Evolutionary conservation across 257 asterid genomes (phyloP), one percentile per base, ranked within the genome.

Genomic region (Fraxinus pennsylvanica): DNA sequence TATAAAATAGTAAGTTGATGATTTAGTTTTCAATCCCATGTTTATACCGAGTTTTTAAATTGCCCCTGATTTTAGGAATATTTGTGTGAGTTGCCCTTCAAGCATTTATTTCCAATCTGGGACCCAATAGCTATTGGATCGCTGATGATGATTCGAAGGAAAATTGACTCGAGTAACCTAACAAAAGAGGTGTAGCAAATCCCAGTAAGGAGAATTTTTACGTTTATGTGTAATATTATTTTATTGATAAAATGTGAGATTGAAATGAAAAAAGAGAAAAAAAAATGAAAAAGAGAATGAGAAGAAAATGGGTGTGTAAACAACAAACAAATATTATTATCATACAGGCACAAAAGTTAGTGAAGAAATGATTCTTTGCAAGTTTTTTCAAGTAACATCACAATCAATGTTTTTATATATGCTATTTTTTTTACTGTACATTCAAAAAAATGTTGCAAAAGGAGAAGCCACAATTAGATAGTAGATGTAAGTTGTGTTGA

Each of bases 351-450:
- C 57, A 13, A 47, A 14, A 15, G 57, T 47, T 14, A 47, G 19
- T 14, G 57, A 47, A 47, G n/a, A 47, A 47, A 47, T 15, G n/a
- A 47, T 47, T 47, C n/a, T 47, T n/a, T 10, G 5, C 3, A 7
- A n/a, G 67, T 59, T n/a, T 59, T 21, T 21, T 59, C 29, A 21
- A 21, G 29, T n/a, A 68, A 76, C 80, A 68, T 77, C 63, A 17
- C 35, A 68, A 77, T 77, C 75, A 77, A 57, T 65, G 13, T 12
- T 68, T 21, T 19, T 30, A 27, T 14, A n/a, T 66, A 27, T 41
- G 63, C 73, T 76, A 76, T 50, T 77, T 77, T 52, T 19, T 15
- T 29, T n/a, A 43, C 74, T 68, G 12, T 33, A 32, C 29, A 50
- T 68, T 77, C 36, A 68, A 50, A 21, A 8, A 76, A 45, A 66